Conservation (phyloP, 768 basidiomycete species). For the Chalciporus chontae region DNA sequence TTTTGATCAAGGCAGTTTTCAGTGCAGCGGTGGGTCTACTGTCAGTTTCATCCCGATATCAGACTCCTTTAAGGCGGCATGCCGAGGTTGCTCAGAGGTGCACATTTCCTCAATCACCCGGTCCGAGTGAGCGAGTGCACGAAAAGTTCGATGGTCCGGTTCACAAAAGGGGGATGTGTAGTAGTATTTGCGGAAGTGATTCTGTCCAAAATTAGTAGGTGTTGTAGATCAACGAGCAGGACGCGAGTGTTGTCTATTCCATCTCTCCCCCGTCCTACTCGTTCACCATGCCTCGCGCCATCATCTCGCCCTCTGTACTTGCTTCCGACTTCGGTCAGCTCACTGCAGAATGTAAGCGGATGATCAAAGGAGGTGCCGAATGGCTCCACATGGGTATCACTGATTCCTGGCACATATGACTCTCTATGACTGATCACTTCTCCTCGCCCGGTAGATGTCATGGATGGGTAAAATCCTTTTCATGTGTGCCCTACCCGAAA, state of each 20-base stretch:
- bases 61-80: too few relatives aligned
- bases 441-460: constrained; percentile 67
- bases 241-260: constrained; percentile 1
- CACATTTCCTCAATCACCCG: too few relatives aligned
- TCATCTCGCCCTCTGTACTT: constrained; percentile 95
- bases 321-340: constrained; percentile 97
- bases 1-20: too few relatives aligned
- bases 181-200: too few relatives aligned
- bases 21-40: too few relatives aligned
- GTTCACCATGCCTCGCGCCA: constrained; percentile 71
- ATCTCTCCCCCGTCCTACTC: constrained; percentile 8
- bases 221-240: constrained; percentile 17
- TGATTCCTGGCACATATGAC: constrained; percentile 3
- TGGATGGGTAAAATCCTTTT: constrained; percentile 76
- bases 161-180: too few relatives aligned
- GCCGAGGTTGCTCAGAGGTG: too few relatives aligned
- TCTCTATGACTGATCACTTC: constrained; percentile 10
- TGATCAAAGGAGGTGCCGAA: constrained; percentile 93
- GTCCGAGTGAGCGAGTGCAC: too few relatives aligned
- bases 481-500: not conserved
- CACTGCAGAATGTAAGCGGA: constrained; percentile 91
- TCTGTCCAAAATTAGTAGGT: constrained; percentile 23
- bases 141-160: too few relatives aligned
- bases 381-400: constrained; percentile 95
- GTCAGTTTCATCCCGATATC: too few relatives aligned